phyloP scores from a whole-genome alignment of 2,329 filamentous ascomycete species.

The Cladophialophora carrionii region DNA sequence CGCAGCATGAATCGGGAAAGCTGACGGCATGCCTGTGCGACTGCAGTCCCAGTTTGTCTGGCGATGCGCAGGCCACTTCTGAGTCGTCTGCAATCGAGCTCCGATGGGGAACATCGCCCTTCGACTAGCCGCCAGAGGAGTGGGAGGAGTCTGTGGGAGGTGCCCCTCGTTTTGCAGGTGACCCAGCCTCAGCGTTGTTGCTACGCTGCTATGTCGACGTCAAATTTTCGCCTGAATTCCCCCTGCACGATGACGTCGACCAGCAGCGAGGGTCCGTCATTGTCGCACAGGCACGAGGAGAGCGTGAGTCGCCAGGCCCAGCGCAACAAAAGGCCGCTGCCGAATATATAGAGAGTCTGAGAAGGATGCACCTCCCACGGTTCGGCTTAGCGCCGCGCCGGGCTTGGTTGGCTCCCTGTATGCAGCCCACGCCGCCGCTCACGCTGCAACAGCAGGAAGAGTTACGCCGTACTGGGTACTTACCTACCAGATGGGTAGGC shows the following conservation, averaged over 20 bases:
- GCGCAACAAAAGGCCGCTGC: neutral
- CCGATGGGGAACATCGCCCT: conserved; percentile 1
- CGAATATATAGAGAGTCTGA: neutral
- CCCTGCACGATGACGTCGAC: conserved; percentile 33
- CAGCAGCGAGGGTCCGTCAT: conserved; percentile 17
- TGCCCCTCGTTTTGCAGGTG: conserved; percentile 21
- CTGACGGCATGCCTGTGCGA: conserved; percentile 27
- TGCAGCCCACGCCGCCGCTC: conserved; percentile 17
- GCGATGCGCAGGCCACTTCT: conserved; percentile 20
- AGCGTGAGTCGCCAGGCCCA: neutral
- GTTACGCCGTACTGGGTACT: neutral
- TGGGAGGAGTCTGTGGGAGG: conserved; percentile 7
- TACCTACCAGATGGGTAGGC: conserved; percentile 10
- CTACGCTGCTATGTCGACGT: conserved; percentile 22
- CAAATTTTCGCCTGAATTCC: conserved; percentile 19
- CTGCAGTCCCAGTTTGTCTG: conserved; percentile 13
- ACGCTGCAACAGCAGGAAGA: conserved; percentile 15
- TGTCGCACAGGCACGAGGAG: neutral
- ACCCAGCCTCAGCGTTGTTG: conserved; percentile 10
- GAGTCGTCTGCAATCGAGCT: conserved; percentile 10
- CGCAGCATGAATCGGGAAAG: conserved; percentile 25
- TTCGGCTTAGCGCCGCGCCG: conserved; percentile 9
- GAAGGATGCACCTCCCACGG: neutral
- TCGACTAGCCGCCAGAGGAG: conserved; percentile 14
- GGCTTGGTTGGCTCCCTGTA: conserved; percentile 8